Percentiles rank a stretch among this genome's conserved stretches.
These are phyloP conservation scores for Apiotrichum laibachii DNA, from an alignment of 1,284 basidiomycete species.

Conservation along the genomic window DNA sequence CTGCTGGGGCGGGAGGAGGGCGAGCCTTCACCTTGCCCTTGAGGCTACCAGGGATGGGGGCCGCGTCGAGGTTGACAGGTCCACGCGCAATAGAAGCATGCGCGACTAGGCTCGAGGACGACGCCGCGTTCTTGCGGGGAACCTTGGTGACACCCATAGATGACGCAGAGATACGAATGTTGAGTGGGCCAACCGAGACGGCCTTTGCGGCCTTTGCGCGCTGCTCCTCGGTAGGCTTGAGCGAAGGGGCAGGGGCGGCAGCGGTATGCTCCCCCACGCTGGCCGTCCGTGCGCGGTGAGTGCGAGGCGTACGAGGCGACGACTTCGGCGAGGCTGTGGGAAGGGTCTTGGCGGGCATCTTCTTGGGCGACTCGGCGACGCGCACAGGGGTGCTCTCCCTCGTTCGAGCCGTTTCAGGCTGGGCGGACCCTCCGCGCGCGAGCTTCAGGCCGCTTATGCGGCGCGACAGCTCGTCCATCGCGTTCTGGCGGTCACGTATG, in stretches of 20 bases:
- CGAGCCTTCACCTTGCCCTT: constrained; percentile 1
- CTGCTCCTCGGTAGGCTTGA: constrained; percentile 15
- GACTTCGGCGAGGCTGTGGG: neutral
- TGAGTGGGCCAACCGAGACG: neutral
- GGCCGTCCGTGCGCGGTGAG: constrained; percentile 6
- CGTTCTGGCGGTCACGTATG: constrained; percentile 47
- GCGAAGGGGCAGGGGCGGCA: constrained; percentile 1
- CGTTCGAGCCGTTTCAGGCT: constrained; percentile 6
- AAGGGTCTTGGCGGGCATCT: neutral
- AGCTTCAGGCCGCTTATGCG: constrained; percentile 47
- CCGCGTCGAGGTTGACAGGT: constrained; percentile 17
- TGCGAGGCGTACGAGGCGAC: neutral
- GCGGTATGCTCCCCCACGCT: constrained; percentile 1
- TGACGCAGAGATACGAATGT: neutral
- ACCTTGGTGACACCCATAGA: constrained; percentile 4
- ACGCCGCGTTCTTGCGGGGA: neutral
- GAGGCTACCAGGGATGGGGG: constrained; percentile 13
- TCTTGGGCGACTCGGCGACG: constrained; percentile 2
- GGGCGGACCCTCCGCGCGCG: constrained; percentile 1
- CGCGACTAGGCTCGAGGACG: constrained; percentile 11
- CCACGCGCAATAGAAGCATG: constrained; percentile 22
- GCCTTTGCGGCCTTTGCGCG: constrained; percentile 6
- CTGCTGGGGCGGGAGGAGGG: neutral
- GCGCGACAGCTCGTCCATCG: constrained; percentile 53
- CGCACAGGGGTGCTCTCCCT: constrained; percentile 8